Evolutionary conservation across 148 eudicot species (phyloP).

Genomic region (Talinum fruticosum): DNA sequence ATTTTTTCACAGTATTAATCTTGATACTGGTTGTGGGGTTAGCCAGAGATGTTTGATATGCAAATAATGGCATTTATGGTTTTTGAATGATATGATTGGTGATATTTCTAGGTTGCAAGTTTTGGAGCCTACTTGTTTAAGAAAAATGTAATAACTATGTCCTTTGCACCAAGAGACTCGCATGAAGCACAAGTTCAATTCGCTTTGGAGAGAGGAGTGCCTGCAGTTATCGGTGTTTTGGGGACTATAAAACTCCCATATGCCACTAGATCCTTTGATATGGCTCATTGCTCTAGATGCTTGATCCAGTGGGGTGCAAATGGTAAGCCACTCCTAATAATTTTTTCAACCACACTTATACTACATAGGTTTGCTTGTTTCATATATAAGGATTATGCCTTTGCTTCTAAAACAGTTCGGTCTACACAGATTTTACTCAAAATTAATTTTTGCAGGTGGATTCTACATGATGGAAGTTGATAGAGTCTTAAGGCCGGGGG

Average conservation of each 20-base stretch:
- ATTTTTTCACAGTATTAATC: too few species aligned
- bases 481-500: slow-evolving; percentile 59
- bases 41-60: too few species aligned
- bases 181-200: slow-evolving; percentile 62
- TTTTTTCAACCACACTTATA: background rate
- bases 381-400: background rate
- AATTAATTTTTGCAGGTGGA: slow-evolving; percentile 30
- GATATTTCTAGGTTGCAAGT: slow-evolving; percentile 49
- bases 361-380: background rate
- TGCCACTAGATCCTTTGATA: slow-evolving; percentile 54
- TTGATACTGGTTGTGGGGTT: too few species aligned
- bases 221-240: slow-evolving; percentile 54
- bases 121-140: slow-evolving; percentile 60
- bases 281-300: slow-evolving; percentile 66
- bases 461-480: slow-evolving; percentile 62
- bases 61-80: too few species aligned
- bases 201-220: slow-evolving; percentile 60
- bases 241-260: slow-evolving; percentile 55
- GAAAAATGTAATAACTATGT: slow-evolving; percentile 56
- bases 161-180: slow-evolving; percentile 60
- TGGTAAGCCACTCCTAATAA: slow-evolving; percentile 29
- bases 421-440: background rate
- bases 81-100: background rate
- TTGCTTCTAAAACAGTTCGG: background rate
- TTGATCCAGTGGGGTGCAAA: slow-evolving; percentile 57